Evolutionary conservation across 2,329 filamentous ascomycete genomes (phyloP).

Genomic region (Paecilomyces formosus): DNA sequence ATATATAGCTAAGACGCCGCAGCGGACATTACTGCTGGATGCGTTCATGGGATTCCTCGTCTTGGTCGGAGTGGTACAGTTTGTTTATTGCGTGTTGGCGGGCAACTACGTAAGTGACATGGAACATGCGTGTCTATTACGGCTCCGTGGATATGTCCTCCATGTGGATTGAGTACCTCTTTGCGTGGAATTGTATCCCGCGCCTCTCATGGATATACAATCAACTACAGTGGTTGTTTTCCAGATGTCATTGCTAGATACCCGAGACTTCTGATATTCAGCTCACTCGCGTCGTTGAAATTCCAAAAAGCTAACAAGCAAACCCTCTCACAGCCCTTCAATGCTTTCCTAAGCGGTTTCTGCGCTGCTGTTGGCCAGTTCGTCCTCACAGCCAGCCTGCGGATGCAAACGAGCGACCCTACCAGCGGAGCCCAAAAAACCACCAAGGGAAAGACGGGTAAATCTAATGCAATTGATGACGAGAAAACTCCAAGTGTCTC

Average conservation of each 20-base stretch:
- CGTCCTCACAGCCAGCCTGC: conserved; percentile 80
- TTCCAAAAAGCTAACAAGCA: no score
- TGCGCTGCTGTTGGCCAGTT: conserved; percentile 93
- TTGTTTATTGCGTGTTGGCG: conserved; percentile 81
- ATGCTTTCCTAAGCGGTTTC: conserved; percentile 95
- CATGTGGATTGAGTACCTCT: background rate
- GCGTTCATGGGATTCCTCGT: conserved; percentile 84
- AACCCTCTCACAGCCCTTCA: conserved; percentile 69
- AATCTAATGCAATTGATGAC: conserved; percentile 15
- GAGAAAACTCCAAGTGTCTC: conserved; percentile 22
- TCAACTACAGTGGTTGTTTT: background rate
- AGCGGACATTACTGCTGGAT: conserved; percentile 87
- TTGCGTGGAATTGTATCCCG: background rate
- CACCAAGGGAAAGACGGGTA: conserved; percentile 20
- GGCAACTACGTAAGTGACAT: conserved; percentile 78
- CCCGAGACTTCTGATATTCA: background rate
- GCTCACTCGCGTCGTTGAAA: no score
- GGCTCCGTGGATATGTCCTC: background rate
- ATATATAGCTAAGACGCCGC: conserved; percentile 74
- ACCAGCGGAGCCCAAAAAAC: conserved; percentile 61
- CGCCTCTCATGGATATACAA: background rate
- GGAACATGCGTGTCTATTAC: background rate
- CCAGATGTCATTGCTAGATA: background rate
- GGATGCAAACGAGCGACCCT: conserved; percentile 71
- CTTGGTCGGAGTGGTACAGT: conserved; percentile 80